Evolutionary conservation across 202 grass and related monocot genomes (phyloP).

Genomic region (Setaria italica): DNA sequence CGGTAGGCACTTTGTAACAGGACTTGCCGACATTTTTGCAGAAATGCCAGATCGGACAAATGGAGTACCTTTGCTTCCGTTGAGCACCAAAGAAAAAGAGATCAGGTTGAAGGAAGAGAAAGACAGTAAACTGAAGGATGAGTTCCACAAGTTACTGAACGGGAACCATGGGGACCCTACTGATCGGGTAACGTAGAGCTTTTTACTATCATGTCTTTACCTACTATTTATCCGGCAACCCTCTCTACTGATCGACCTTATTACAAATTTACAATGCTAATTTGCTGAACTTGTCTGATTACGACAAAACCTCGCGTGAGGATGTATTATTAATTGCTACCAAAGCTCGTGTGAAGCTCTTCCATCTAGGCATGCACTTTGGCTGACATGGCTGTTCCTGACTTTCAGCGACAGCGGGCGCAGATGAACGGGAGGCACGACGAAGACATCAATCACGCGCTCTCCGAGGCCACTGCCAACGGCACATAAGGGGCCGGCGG

Average conservation of each 20-base stretch:
- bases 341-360: background rate
- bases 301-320: background rate
- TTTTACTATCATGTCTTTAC: background rate
- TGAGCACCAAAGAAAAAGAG: slow-evolving; percentile 78
- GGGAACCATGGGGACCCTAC: slow-evolving; percentile 77
- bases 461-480: slow-evolving; percentile 65
- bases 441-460: slow-evolving; percentile 73
- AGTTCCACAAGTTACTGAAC: slow-evolving; percentile 76
- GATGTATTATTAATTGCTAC: background rate
- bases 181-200: slow-evolving; percentile 71
- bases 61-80: slow-evolving; percentile 70
- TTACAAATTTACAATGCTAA: background rate
- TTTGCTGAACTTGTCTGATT: background rate
- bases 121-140: slow-evolving; percentile 66
- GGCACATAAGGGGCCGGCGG: slow-evolving; percentile 52
- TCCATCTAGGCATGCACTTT: background rate
- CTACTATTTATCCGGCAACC: background rate
- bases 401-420: slow-evolving; percentile 75
- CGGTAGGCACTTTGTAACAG: background rate
- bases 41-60: slow-evolving; percentile 90
- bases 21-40: slow-evolving; percentile 28
- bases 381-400: slow-evolving; percentile 25
- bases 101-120: slow-evolving; percentile 59
- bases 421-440: slow-evolving; percentile 91
- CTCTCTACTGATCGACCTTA: background rate